A percentile compares a stretch with the other conserved stretches of the same genome.
Conservation (phyloP, 1,284 basidiomycete genomes). For the Moesziomyces sp. region DNA sequence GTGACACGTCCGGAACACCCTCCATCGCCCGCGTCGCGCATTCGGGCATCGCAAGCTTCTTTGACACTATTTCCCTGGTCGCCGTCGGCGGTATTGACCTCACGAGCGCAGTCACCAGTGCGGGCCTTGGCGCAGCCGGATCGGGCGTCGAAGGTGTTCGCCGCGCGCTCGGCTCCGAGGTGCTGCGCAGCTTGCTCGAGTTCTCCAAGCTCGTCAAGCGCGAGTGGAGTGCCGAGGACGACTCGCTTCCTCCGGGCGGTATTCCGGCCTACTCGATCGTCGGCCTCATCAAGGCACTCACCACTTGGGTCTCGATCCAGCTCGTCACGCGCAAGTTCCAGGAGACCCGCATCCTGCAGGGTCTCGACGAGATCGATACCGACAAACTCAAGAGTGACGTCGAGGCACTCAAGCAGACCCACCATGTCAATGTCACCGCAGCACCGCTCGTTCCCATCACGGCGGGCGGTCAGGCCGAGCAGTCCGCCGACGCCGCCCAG, state of each 20-base stretch:
- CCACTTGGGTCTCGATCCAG: constrained; percentile 60
- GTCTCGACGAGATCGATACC: constrained; percentile 45
- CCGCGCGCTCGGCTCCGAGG: constrained; percentile 52
- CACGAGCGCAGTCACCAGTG: constrained; percentile 55
- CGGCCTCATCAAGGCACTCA: constrained; percentile 55
- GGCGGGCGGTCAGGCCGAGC: not conserved
- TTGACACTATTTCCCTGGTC: constrained; percentile 53
- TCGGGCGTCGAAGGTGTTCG: constrained; percentile 54
- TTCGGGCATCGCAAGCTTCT: constrained; percentile 54
- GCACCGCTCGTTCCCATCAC: constrained; percentile 18
- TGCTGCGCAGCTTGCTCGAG: constrained; percentile 46
- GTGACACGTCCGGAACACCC: constrained; percentile 20
- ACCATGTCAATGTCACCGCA: constrained; percentile 19
- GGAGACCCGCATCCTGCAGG: constrained; percentile 48
- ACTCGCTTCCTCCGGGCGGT: constrained; percentile 58
- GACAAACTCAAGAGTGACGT: constrained; percentile 35
- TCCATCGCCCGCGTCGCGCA: constrained; percentile 43
- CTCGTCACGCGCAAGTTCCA: constrained; percentile 53
- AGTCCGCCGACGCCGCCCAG: not conserved
- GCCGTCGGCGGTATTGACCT: constrained; percentile 60
- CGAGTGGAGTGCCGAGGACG: constrained; percentile 55
- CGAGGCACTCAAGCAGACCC: constrained; percentile 21
- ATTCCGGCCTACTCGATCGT: constrained; percentile 56
- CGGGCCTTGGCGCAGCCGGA: constrained; percentile 53
- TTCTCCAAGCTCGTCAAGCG: constrained; percentile 57